A percentile compares a stretch with the other conserved stretches of the same genome.
These are phyloP conservation scores for Macrocybe gigantea DNA, from an alignment of 768 basidiomycete genomes.

Conservation along the genomic window DNA sequence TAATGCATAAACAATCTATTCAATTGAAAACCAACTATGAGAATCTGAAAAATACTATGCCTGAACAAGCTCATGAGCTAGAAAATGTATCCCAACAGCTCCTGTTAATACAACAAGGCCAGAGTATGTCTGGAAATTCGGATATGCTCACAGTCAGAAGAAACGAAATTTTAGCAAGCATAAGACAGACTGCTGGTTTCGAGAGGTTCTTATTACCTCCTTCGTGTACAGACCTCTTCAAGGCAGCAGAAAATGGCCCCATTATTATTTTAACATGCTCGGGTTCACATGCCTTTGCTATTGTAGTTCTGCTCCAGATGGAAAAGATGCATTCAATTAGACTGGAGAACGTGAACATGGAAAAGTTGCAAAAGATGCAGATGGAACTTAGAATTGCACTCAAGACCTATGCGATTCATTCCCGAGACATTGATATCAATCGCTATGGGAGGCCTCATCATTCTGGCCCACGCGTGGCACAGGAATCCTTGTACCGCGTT, in stretches of 20 bases:
- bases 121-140: not conserved
- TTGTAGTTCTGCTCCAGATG: slow-evolving; percentile 1
- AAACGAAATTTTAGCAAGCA: slow-evolving; percentile 5
- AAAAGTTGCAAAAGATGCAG: too few species aligned
- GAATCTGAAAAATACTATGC: not conserved
- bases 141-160: slow-evolving; percentile 1
- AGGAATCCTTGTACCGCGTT: too few species aligned
- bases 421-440: too few species aligned
- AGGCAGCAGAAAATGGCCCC: slow-evolving; percentile 10
- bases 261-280: slow-evolving; percentile 11
- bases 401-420: too few species aligned
- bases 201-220: slow-evolving; percentile 7
- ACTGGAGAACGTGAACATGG: too few species aligned
- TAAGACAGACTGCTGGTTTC: slow-evolving; percentile 8
- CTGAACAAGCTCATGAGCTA: slow-evolving; percentile 1
- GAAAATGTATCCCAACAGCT: slow-evolving; percentile 1
- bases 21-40: slow-evolving; percentile 2
- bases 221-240: slow-evolving; percentile 2
- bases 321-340: too few species aligned
- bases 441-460: too few species aligned
- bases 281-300: slow-evolving; percentile 7
- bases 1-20: slow-evolving; percentile 3
- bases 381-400: too few species aligned
- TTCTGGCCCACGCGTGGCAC: too few species aligned
- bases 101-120: not conserved